Base-by-base conservation (phyloP, 1,139 yeast genomes). In the Dujonia santamariae region DNA sequence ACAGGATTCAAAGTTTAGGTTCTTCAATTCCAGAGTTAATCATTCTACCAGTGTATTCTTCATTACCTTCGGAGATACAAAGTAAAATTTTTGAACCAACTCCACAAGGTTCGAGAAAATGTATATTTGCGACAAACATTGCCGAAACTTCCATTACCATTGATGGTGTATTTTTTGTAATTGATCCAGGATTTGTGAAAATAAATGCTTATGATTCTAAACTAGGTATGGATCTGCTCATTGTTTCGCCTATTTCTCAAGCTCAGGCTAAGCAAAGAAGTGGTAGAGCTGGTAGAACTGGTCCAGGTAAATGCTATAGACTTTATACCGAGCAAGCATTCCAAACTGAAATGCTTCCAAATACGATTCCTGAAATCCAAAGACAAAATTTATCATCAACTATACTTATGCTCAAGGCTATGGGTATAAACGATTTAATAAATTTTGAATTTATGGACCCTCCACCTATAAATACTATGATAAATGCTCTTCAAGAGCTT, bases 391-490 rank as follows among this genome's bases (percentile, higher is more conserved):
- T 92, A 40, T 76, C 96, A 3, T 77, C 84, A 51, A 88, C 97
- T 0, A 81, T 90, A 32, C 64, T 92, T 45, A 80, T 90, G 85
- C 68, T 92, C 41, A 92, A 92, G 53, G 96, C 97, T 1, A 88
- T 92, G 94, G 97, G 97, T 0, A 86, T 92, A 35, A 75, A 85
- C 39, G 94, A 90, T 54, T 59, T 90, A 32, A 46, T 86, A 24
- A 68, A 75, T 39, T 90, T 90, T 59, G 96, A 86, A 34, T 90
- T 90, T 48, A 86, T 90, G 95, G 99, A 92, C 52, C 90, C 95
- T 7, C 99, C 99, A 0, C 84, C 94, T 1, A 71, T 75, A 13
- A 78, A 75, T 36, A 72, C 95, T 0, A 73, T 92, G 72, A 53
- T 84, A 31, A 70, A 79, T 9, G 96, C 98, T 0, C 60, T 92